phyloP scores from a whole-genome alignment of 805 yeast species.

The Metschnikowia gruessii region DNA sequence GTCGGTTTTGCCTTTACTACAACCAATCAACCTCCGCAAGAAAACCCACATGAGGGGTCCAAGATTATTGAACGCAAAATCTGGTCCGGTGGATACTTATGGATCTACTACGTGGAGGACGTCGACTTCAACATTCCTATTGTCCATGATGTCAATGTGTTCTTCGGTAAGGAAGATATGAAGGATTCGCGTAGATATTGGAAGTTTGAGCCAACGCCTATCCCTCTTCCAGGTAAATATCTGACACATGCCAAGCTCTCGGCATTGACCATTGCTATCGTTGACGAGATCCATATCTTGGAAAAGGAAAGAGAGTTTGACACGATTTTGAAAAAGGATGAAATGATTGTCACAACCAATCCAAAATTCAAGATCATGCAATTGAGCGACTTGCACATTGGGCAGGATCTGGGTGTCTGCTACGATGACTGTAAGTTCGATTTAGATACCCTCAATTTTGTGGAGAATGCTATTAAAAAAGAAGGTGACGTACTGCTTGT shows the following conservation, averaged over 20 bases:
- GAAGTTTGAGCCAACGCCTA: constrained; percentile 19
- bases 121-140: constrained; percentile 13
- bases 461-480: constrained; percentile 23
- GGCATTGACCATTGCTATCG: constrained; percentile 20
- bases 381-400: constrained; percentile 40
- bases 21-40: constrained; percentile 8
- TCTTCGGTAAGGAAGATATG: constrained; percentile 32
- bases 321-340: constrained; percentile 16
- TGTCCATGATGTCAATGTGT: constrained; percentile 28
- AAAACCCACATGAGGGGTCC: constrained; percentile 3
- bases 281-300: constrained; percentile 15
- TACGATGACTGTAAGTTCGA: constrained; percentile 27
- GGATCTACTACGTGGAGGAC: constrained; percentile 15
- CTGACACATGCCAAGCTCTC: constrained; percentile 22
- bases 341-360: constrained; percentile 16
- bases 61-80: constrained; percentile 11
- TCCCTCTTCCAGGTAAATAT: constrained; percentile 19
- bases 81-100: constrained; percentile 10
- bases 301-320: constrained; percentile 17
- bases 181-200: constrained; percentile 27
- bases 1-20: constrained; percentile 14
- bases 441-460: constrained; percentile 29
- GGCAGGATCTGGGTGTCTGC: constrained; percentile 28
- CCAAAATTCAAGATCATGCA: constrained; percentile 35
- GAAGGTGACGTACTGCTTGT: constrained; percentile 35